Percentiles rank a stretch among this genome's conserved stretches.
Evolutionary conservation across 1,284 basidiomycete genomes (phyloP).

Genomic region (Ustilago crameri): DNA sequence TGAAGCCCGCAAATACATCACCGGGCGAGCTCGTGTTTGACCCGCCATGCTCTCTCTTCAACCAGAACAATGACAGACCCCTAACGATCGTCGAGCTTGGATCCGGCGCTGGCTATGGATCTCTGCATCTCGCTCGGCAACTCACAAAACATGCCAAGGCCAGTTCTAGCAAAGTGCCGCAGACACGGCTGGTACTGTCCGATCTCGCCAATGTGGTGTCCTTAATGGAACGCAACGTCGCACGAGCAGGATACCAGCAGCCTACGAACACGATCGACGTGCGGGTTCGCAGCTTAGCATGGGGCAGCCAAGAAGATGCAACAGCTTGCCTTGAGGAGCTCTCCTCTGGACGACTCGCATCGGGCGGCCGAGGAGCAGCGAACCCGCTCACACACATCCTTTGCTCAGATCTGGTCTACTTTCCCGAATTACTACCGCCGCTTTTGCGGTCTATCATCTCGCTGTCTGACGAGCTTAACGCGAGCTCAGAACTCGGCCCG

Average conservation of each 20-base stretch:
- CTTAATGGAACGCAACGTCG: constrained; percentile 59
- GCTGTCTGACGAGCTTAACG: constrained; percentile 32
- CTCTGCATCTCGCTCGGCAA: constrained; percentile 57
- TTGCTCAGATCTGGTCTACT: constrained; percentile 67
- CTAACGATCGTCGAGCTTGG: constrained; percentile 61
- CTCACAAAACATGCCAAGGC: constrained; percentile 20
- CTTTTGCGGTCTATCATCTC: constrained; percentile 59
- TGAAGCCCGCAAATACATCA: constrained; percentile 17
- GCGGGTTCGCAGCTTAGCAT: constrained; percentile 49
- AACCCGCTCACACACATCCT: constrained; percentile 58
- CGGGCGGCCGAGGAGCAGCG: not conserved
- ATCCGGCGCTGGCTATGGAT: constrained; percentile 62
- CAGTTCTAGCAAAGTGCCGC: not conserved
- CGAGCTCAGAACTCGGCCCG: constrained; percentile 5
- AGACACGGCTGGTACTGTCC: constrained; percentile 53
- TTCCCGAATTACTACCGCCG: constrained; percentile 63
- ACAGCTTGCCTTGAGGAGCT: constrained; percentile 20
- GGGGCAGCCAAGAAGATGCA: constrained; percentile 56
- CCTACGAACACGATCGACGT: constrained; percentile 17
- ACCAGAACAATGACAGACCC: not conserved
- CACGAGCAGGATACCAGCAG: constrained; percentile 26
- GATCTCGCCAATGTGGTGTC: constrained; percentile 64
- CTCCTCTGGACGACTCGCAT: not conserved
- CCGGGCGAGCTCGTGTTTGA: constrained; percentile 47
- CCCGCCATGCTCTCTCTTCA: constrained; percentile 57